These are phyloP conservation scores for Diplogelasinospora grovesii DNA, from an alignment of 495 filamentous ascomycete genomes.

Conservation along the genomic window DNA sequence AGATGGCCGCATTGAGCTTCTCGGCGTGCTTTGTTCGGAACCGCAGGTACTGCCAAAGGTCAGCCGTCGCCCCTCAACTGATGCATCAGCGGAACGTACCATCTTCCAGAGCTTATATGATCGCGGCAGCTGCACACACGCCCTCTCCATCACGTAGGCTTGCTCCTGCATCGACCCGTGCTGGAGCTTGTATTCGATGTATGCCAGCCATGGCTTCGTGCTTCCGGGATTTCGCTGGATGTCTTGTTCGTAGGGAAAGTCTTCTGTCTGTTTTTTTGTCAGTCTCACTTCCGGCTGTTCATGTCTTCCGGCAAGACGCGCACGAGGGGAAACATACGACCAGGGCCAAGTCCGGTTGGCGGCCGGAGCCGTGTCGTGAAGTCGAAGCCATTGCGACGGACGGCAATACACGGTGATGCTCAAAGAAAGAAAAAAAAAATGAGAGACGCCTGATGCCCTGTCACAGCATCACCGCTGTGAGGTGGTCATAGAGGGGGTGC, in stretches of 20 bases:
- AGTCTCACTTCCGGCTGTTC: too few species aligned
- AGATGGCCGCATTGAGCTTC: conserved; percentile 76
- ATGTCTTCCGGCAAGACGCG: not conserved
- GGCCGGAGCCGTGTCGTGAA: conserved; percentile 23
- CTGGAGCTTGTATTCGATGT: conserved; percentile 85
- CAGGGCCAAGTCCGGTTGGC: conserved; percentile 60
- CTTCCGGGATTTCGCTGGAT: conserved; percentile 77
- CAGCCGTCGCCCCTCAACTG: not conserved
- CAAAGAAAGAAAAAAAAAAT: conserved; percentile 1
- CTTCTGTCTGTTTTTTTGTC: conserved; percentile 65
- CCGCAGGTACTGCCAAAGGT: conserved; percentile 82
- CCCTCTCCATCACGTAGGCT: conserved; percentile 91
- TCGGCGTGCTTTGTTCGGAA: conserved; percentile 77
- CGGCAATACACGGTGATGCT: not conserved
- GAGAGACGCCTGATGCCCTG: conserved; percentile 13
- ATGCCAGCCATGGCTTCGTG: conserved; percentile 92
- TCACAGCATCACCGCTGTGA: conserved; percentile 27
- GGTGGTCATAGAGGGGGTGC: conserved; percentile 4
- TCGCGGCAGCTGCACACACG: conserved; percentile 79
- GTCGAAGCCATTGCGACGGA: conserved; percentile 23
- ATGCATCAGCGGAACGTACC: conserved; percentile 39
- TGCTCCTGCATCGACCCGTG: conserved; percentile 85
- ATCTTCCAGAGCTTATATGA: conserved; percentile 99
- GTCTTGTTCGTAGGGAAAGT: conserved; percentile 94
- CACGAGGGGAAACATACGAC: conserved; percentile 58